Evolutionary conservation across 345 rosid species (phyloP).

Genomic region (Arabidopsis suecica): DNA sequence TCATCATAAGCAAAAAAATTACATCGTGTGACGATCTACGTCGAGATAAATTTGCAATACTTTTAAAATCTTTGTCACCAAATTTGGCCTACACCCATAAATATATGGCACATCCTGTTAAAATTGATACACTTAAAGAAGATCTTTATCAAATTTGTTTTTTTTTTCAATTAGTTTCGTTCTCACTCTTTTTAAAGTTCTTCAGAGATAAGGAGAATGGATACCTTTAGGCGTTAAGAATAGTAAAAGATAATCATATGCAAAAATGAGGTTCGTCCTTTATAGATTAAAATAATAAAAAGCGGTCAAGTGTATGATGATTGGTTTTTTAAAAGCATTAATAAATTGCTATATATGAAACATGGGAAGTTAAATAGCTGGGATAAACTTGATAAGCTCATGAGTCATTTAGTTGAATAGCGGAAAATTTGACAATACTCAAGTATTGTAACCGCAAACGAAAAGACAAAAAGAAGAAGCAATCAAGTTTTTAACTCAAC

Average conservation of each 20-base stretch:
- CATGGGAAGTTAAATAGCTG: background rate
- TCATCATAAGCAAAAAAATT: too few species aligned
- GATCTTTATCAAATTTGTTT: background rate
- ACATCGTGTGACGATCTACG: too few species aligned
- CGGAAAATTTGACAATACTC: constrained; percentile 8
- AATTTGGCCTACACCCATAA: too few species aligned
- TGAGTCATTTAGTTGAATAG: constrained; percentile 11
- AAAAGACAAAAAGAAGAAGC: background rate
- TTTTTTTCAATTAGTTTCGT: background rate
- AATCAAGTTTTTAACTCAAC: constrained; percentile 7
- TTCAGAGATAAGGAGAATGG: constrained; percentile 28
- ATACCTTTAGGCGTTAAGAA: constrained; percentile 40
- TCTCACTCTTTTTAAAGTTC: constrained; percentile 22
- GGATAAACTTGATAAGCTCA: constrained; percentile 8
- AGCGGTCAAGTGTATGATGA: constrained; percentile 39
- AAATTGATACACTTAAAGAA: background rate
- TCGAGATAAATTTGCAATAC: too few species aligned
- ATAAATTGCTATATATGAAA: background rate
- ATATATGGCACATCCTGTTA: too few species aligned
- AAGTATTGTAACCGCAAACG: constrained; percentile 11
- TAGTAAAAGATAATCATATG: constrained; percentile 36
- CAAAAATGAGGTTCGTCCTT: constrained; percentile 33
- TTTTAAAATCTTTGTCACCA: too few species aligned
- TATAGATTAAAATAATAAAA: constrained; percentile 1
- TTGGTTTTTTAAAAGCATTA: constrained; percentile 32